A percentile compares a stretch with the other conserved stretches of the same genome.
Conservation (phyloP, 2,329 filamentous ascomycete genomes). For the Penicillium aurantiogriseum region DNA sequence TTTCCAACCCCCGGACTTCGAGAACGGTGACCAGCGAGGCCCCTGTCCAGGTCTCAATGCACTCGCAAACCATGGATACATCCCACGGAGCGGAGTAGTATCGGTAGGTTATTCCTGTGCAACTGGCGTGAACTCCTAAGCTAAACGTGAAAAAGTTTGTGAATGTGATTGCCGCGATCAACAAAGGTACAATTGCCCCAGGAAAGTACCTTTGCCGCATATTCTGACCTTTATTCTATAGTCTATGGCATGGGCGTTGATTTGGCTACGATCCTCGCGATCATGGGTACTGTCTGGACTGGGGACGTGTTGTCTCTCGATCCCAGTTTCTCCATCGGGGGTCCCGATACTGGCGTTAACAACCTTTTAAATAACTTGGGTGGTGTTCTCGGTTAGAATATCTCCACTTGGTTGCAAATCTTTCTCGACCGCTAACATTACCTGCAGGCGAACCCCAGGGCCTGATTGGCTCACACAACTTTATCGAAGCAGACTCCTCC, state of each 20-base stretch:
- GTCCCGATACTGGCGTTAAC: constrained; percentile 38
- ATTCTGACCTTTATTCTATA: constrained; percentile 9
- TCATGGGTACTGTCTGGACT: constrained; percentile 50
- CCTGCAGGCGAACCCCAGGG: constrained; percentile 45
- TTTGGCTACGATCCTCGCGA: constrained; percentile 43
- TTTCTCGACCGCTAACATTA: not conserved
- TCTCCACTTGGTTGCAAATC: not conserved
- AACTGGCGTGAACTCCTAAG: not conserved
- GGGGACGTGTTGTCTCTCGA: constrained; percentile 53
- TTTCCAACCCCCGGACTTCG: constrained; percentile 36
- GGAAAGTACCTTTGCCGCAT: rapidly evolving
- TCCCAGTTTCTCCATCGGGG: constrained; percentile 55
- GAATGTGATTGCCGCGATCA: constrained; percentile 36
- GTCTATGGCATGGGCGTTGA: constrained; percentile 53
- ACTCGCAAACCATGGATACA: constrained; percentile 45
- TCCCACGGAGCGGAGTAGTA: constrained; percentile 42
- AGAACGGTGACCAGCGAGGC: constrained; percentile 39
- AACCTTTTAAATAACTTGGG: constrained; percentile 46
- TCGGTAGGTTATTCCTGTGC: constrained; percentile 18
- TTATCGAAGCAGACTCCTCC: constrained; percentile 56
- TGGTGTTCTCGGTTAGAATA: constrained; percentile 42
- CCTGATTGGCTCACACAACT: constrained; percentile 54
- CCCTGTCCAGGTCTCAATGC: constrained; percentile 46
- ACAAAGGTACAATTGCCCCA: constrained; percentile 27
- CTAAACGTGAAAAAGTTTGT: constrained; percentile 21